Percentiles rank a stretch among this genome's conserved stretches.
These are phyloP conservation scores for Entrophospora sp. DNA, from an alignment of 192 early-diverging fungal genomes.

Conservation along the genomic window DNA sequence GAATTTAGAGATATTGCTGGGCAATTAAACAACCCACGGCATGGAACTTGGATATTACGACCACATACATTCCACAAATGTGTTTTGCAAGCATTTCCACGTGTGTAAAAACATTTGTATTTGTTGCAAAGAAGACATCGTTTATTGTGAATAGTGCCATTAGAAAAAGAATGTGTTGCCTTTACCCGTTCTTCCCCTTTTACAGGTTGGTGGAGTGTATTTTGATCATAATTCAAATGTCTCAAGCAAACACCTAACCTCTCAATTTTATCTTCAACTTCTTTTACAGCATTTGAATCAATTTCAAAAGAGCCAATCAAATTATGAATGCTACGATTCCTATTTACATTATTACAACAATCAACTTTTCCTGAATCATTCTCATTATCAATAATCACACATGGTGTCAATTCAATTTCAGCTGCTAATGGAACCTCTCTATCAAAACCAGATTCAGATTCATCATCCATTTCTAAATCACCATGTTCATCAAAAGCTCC, in stretches of 20 bases:
- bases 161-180: neutral
- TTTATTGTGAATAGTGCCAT: neutral
- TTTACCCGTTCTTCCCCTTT: neutral
- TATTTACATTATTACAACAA: too few species aligned
- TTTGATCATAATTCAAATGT: neutral
- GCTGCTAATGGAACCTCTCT: too few species aligned
- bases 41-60: neutral
- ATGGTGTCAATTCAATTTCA: too few species aligned
- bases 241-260: neutral
- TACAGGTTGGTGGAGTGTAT: neutral
- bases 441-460: too few species aligned
- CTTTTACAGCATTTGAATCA: neutral
- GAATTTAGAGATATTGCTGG: neutral
- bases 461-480: too few species aligned
- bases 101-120: neutral
- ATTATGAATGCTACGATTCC: too few species aligned
- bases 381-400: too few species aligned
- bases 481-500: too few species aligned
- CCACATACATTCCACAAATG: neutral
- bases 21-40: neutral
- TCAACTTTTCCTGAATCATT: too few species aligned
- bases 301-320: neutral
- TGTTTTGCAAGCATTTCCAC: neutral
- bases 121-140: neutral
- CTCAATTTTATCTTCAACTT: neutral